Evolutionary conservation across 495 filamentous ascomycete genomes (phyloP).

Genomic region (Penicillium diatomitis): DNA sequence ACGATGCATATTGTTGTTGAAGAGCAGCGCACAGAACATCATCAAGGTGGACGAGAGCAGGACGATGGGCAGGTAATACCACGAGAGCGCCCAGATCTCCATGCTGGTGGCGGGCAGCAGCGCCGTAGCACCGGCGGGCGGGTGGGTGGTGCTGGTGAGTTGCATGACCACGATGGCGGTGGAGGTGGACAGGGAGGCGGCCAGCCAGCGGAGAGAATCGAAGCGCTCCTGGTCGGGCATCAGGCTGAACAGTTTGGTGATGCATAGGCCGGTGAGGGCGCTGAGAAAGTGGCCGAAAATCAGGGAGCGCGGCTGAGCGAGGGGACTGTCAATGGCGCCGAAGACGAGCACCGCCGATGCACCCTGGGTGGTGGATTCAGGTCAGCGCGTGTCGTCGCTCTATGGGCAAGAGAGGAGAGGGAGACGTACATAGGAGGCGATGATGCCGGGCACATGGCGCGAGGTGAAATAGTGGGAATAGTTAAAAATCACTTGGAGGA

Average conservation of each 20-base stretch:
- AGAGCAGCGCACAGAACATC: slow-evolving; percentile 48
- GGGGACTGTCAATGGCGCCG: slow-evolving; percentile 57
- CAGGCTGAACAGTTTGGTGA: slow-evolving; percentile 62
- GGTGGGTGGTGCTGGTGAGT: slow-evolving; percentile 65
- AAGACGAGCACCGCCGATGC: slow-evolving; percentile 64
- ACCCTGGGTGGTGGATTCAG: slow-evolving; percentile 34
- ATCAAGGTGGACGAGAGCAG: slow-evolving; percentile 54
- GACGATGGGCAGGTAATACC: slow-evolving; percentile 57
- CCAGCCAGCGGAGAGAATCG: slow-evolving; percentile 57
- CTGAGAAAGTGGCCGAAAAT: slow-evolving; percentile 61
- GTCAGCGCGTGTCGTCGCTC: too few species aligned
- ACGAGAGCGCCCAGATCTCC: slow-evolving; percentile 50
- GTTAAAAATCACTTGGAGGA: slow-evolving; percentile 25
- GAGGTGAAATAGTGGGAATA: slow-evolving; percentile 23
- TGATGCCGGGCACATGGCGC: slow-evolving; percentile 23
- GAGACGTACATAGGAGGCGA: slow-evolving; percentile 26
- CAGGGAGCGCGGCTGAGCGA: slow-evolving; percentile 66
- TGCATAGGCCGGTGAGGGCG: slow-evolving; percentile 50
- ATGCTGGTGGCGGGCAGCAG: slow-evolving; percentile 57
- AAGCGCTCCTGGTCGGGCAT: slow-evolving; percentile 26
- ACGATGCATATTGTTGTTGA: slow-evolving; percentile 69
- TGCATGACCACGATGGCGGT: slow-evolving; percentile 60
- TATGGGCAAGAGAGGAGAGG: too few species aligned
- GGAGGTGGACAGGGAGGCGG: slow-evolving; percentile 55
- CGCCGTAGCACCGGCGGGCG: slow-evolving; percentile 77